Percentiles rank a stretch among this genome's conserved stretches.
Conservation (phyloP, 768 basidiomycete species). For the Tricholoma sp. region DNA sequence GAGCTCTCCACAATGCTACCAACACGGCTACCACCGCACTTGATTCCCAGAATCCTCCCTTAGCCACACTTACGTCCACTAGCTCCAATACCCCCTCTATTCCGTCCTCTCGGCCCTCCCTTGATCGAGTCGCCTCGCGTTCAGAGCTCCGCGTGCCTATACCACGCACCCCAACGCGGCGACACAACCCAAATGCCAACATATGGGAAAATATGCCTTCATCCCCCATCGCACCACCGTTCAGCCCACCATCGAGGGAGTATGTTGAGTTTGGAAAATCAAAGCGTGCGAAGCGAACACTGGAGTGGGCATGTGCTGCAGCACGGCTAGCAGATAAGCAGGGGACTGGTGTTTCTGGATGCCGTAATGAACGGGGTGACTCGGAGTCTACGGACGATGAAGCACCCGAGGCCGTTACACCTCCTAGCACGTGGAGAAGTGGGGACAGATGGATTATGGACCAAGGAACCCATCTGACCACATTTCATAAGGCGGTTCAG, state of each 20-base stretch:
- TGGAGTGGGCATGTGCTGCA: conserved; percentile 75
- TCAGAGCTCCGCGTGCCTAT: conserved; percentile 41
- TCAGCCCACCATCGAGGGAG: conserved; percentile 45
- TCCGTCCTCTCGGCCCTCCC: conserved; percentile 36
- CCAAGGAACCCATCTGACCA: conserved; percentile 15
- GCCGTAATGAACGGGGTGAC: conserved; percentile 14
- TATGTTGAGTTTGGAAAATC: conserved; percentile 44
- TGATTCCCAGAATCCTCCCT: conserved; percentile 14
- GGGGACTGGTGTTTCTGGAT: conserved; percentile 21
- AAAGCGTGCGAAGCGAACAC: conserved; percentile 43
- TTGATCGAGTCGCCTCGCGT: conserved; percentile 56
- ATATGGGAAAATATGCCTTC: conserved; percentile 59
- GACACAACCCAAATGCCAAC: conserved; percentile 30
- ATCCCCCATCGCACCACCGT: conserved; percentile 51
- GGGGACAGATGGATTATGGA: conserved; percentile 35
- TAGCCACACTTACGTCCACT: conserved; percentile 17
- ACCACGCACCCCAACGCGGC: conserved; percentile 37
- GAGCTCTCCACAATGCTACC: conserved; percentile 38
- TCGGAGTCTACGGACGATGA: conserved; percentile 58
- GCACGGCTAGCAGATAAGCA: conserved; percentile 46
- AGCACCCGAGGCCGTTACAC: conserved; percentile 60
- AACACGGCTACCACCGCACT: conserved; percentile 23
- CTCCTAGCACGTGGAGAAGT: conserved; percentile 46
- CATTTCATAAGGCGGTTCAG: conserved; percentile 24
- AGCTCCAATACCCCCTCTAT: conserved; percentile 17